Percentiles rank a stretch among this genome's conserved stretches.
phyloP scores from a whole-genome alignment of 768 basidiomycete species.

The Russula vinacea region DNA sequence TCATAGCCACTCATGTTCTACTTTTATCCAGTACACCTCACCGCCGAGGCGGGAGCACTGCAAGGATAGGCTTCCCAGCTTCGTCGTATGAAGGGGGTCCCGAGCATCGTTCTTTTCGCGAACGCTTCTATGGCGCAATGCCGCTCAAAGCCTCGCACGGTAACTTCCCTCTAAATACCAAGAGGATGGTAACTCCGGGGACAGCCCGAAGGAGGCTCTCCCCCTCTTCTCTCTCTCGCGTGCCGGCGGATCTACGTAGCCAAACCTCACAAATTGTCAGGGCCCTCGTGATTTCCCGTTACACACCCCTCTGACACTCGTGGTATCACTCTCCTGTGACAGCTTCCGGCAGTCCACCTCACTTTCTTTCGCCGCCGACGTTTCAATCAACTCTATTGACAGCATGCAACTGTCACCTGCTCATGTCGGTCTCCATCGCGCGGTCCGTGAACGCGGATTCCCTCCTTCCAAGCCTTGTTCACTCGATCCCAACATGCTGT shows the following conservation, averaged over 20 bases:
- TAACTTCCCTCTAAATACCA: constrained; percentile 20
- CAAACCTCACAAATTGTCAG: constrained; percentile 19
- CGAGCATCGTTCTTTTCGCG: constrained; percentile 20
- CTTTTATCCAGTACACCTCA: constrained; percentile 22
- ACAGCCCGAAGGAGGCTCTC: constrained; percentile 3
- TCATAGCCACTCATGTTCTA: constrained; percentile 20
- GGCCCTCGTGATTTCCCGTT: constrained; percentile 24
- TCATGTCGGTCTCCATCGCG: constrained; percentile 8
- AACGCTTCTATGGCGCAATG: constrained; percentile 25
- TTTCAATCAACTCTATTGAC: constrained; percentile 25
- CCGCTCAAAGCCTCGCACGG: constrained; percentile 19
- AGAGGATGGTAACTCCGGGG: constrained; percentile 26
- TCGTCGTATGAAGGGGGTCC: constrained; percentile 21
- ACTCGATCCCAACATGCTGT: constrained; percentile 21
- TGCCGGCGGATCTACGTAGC: constrained; percentile 27
- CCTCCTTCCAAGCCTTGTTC: constrained; percentile 1
- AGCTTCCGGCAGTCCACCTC: constrained; percentile 25
- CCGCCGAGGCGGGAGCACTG: constrained; percentile 25
- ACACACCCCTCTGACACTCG: constrained; percentile 22
- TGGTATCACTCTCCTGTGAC: constrained; percentile 18
- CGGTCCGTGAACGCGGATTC: constrained; percentile 10
- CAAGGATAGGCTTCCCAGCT: constrained; percentile 16
- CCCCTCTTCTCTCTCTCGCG: constrained; percentile 4
- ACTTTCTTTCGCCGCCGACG: constrained; percentile 26
- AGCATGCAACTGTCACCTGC: constrained; percentile 24